Evolutionary conservation across 164 flowering plant genomes (phyloP).

Genomic region (Magnolia sinica): DNA sequence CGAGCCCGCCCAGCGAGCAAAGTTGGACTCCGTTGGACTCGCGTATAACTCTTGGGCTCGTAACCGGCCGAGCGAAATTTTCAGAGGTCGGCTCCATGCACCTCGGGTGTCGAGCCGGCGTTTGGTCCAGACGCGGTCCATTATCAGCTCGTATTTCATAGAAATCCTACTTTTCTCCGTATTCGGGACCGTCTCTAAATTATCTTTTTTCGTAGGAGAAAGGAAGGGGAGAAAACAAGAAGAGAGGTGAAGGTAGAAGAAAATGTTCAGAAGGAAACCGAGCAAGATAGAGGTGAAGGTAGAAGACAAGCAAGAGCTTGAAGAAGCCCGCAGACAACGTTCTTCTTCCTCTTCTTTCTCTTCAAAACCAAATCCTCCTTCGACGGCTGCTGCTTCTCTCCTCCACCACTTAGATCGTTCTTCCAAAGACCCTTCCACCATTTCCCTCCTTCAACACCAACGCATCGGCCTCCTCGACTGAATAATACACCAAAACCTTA

Average conservation of each 20-base stretch:
- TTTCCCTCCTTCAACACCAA: background rate
- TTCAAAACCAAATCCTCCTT: background rate
- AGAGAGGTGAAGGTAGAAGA: background rate
- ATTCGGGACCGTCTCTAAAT: too few relatives aligned
- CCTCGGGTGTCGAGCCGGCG: too few relatives aligned
- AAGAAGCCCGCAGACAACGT: slow-evolving; percentile 6
- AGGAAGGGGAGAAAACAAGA: too few relatives aligned
- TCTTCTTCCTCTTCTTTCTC: background rate
- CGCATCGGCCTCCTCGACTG: background rate
- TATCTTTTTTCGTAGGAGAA: too few relatives aligned
- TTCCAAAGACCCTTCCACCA: slow-evolving; percentile 2
- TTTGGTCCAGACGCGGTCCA: too few relatives aligned
- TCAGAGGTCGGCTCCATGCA: too few relatives aligned
- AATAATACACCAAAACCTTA: background rate
- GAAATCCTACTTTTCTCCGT: too few relatives aligned
- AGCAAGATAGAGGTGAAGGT: slow-evolving; percentile 5
- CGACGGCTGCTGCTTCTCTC: slow-evolving; percentile 6
- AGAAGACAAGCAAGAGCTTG: slow-evolving; percentile 8
- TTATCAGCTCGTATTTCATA: too few relatives aligned
- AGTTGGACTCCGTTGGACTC: too few relatives aligned
- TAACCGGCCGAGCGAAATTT: too few relatives aligned
- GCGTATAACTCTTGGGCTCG: too few relatives aligned
- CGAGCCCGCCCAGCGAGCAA: too few relatives aligned
- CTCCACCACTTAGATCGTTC: slow-evolving; percentile 9
- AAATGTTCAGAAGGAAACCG: slow-evolving; percentile 6